phyloP scores from a whole-genome alignment of 2,329 filamentous ascomycete species.

The Lizonia empirigonia region DNA sequence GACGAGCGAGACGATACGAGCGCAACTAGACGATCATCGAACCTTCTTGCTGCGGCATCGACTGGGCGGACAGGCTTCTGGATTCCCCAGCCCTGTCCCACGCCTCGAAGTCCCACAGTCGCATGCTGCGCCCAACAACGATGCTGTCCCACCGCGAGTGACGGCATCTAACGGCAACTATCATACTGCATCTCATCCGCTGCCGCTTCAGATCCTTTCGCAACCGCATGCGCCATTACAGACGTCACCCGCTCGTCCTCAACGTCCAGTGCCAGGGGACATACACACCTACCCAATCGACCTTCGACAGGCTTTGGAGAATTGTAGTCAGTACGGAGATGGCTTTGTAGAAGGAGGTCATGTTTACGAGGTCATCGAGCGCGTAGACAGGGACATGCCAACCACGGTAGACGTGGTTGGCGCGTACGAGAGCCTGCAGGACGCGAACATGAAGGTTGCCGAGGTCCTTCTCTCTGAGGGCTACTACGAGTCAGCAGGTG shows the following conservation, averaged over 20 bases:
- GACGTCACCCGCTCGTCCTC: neutral
- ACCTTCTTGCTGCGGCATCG: conserved; percentile 23
- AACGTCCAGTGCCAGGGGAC: conserved; percentile 9
- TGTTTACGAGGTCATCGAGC: neutral
- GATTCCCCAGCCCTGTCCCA: conserved; percentile 16
- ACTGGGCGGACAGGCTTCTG: conserved; percentile 6
- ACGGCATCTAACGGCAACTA: conserved; percentile 1
- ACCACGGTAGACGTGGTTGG: neutral
- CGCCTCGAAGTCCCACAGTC: conserved; percentile 13
- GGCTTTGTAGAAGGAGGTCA: neutral
- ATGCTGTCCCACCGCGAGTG: neutral
- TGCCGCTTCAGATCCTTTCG: conserved; percentile 14
- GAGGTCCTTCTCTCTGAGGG: neutral
- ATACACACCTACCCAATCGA: conserved; percentile 19
- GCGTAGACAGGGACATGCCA: neutral
- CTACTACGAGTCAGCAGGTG: neutral
- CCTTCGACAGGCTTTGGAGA: conserved; percentile 6
- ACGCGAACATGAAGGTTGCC: conserved; percentile 7
- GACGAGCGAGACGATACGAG: conserved; percentile 27
- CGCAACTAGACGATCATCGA: conserved; percentile 29
- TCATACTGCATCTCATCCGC: conserved; percentile 13
- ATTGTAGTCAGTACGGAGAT: neutral
- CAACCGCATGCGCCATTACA: conserved; percentile 15
- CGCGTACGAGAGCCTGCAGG: conserved; percentile 1
- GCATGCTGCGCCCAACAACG: conserved; percentile 8